A percentile compares a stretch with the other conserved stretches of the same genome.
Evolutionary conservation across 148 eudicot genomes (phyloP).

Genomic region (Vaccinium macrocarpon): DNA sequence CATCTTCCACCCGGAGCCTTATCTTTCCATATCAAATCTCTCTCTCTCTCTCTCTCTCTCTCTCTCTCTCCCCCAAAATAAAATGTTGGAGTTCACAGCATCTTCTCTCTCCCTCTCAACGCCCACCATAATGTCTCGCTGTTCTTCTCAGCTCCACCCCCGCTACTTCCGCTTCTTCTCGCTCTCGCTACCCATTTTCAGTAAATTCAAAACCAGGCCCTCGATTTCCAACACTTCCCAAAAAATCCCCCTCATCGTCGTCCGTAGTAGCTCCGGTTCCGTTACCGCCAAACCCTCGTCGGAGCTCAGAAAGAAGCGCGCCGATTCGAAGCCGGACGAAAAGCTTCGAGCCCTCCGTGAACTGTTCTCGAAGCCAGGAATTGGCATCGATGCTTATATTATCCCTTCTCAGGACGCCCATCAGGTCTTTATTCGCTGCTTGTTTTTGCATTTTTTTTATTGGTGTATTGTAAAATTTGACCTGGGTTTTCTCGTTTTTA

Average conservation of each 20-base stretch:
- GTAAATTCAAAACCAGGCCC: slow-evolving; percentile 22
- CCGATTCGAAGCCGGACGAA: slow-evolving; percentile 29
- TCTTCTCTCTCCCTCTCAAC: slow-evolving; percentile 32
- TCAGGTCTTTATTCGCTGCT: slow-evolving; percentile 48
- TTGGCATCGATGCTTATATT: slow-evolving; percentile 77
- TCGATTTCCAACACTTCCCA: slow-evolving; percentile 18
- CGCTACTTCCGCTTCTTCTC: slow-evolving; percentile 38
- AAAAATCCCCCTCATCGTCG: slow-evolving; percentile 13
- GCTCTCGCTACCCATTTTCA: slow-evolving; percentile 29
- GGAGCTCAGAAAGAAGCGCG: slow-evolving; percentile 43
- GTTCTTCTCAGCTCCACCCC: slow-evolving; percentile 26
- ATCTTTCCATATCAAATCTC: background rate
- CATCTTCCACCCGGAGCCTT: background rate
- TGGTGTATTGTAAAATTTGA: background rate
- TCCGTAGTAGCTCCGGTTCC: slow-evolving; percentile 39
- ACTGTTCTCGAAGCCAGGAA: slow-evolving; percentile 56
- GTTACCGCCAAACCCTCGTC: slow-evolving; percentile 69
- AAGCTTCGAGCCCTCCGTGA: slow-evolving; percentile 71
- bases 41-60: slow-evolving; percentile 5
- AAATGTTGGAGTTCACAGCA: slow-evolving; percentile 14
- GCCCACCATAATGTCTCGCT: slow-evolving; percentile 25
- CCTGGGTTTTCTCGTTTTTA: background rate
- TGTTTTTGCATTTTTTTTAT: background rate
- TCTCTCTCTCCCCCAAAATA: background rate
- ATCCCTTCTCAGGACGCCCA: slow-evolving; percentile 98